Evolutionary conservation across 2,329 filamentous ascomycete genomes (phyloP), one percentile per base, ranked within the genome.

Genomic region (Epichloe elymi): DNA sequence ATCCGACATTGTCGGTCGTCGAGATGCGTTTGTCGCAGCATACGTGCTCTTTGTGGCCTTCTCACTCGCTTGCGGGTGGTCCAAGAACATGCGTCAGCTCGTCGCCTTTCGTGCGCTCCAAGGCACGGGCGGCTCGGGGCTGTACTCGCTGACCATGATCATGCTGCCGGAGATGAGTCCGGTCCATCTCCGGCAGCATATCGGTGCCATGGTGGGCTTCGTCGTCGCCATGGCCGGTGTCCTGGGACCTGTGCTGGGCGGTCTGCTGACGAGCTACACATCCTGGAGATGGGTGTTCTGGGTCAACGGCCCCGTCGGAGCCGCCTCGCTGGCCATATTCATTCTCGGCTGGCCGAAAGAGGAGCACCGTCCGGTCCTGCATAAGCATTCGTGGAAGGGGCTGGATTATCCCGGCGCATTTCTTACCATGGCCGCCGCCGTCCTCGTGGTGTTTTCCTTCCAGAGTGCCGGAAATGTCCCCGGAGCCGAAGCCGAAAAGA

Each of bases 261-360:
- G 75, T 2, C 36, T 76, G 4, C 56, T 79, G 40, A 76, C 74
- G 1, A 60, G 73, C 15, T 76, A 74, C 49, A 59, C 67, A 1
- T 70, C 62, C 10, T 79, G 76, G 76, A 63, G 73, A 53, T 78
- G 74, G 71, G 67, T 79, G 2, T 81, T 80, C 60, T 80, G 74
- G 74, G 74, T 81, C 58, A 81, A 80, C 58, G 75, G 72, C 2
- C 77, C 78, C 1, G 64, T 79, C 12, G 74, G 75, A 1, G 58
- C 62, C 39, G 54, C 71, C 1, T 73, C 78, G 2, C 60, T 77
- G 19, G 46, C 66, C 7, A 55, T 77, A 1, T 75, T 82, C 54
- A 62, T 70, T 20, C 30, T 73, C 1, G 63, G 69, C 3, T 82
- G 78, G 78, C 78, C 79, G 2, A 62, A 65, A 8, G 57, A 61